These are phyloP conservation scores for Vitis labrusca DNA, from an alignment of 164 flowering plant genomes.

Conservation along the genomic window DNA sequence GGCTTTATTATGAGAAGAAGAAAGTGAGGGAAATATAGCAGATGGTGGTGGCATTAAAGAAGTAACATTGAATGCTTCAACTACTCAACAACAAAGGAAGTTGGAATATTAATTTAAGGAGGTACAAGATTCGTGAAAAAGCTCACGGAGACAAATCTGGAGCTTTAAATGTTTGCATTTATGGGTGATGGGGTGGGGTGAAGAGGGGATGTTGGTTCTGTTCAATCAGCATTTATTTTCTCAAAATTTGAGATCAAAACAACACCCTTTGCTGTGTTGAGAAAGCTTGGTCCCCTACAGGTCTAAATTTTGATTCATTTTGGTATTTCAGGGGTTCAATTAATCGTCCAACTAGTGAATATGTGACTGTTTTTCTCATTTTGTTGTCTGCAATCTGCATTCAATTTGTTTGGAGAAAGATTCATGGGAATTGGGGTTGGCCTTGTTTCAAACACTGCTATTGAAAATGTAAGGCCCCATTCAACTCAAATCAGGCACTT, in stretches of 20 bases:
- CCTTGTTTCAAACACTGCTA: too few relatives aligned
- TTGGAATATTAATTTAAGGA: conserved; percentile 34
- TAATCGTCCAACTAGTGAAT: not conserved
- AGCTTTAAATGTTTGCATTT: conserved; percentile 31
- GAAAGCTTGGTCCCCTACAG: not conserved
- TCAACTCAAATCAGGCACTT: too few relatives aligned
- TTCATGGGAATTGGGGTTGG: not conserved
- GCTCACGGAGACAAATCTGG: conserved; percentile 31
- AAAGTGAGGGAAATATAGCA: not conserved
- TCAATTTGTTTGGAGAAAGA: not conserved
- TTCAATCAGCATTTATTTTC: conserved; percentile 20
- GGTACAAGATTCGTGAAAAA: conserved; percentile 19
- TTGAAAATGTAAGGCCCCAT: too few relatives aligned
- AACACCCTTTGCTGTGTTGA: not conserved
- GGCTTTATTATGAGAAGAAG: conserved; percentile 1
- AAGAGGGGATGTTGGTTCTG: conserved; percentile 24
- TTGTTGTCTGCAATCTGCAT: not conserved
- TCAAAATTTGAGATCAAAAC: not conserved
- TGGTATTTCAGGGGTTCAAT: not conserved
- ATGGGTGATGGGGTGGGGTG: conserved; percentile 19
- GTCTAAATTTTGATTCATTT: not conserved
- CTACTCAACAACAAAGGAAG: conserved; percentile 36
- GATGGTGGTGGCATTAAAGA: conserved; percentile 29
- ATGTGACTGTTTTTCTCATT: not conserved
- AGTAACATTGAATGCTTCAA: conserved; percentile 34